Evolutionary conservation across 192 early-diverging fungal species (phyloP).

Genomic region (Pilobolus umbonatus): DNA sequence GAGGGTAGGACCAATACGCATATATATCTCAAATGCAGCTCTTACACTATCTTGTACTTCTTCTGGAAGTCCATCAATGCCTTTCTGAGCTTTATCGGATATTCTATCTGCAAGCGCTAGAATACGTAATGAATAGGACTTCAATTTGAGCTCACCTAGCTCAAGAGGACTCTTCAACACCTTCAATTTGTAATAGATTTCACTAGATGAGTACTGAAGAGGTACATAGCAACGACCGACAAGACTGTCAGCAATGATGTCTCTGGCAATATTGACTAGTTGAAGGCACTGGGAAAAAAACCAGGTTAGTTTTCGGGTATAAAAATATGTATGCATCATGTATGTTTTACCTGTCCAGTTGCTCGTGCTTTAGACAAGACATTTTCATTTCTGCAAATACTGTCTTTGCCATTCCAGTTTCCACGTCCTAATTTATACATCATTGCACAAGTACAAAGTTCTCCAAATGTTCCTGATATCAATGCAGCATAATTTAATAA

Average conservation of each 20-base stretch:
- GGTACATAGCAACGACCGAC: conserved; percentile 43
- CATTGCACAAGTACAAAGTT: conserved; percentile 33
- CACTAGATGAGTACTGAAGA: conserved; percentile 23
- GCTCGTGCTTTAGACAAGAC: conserved; percentile 25
- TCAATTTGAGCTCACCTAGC: conserved; percentile 11
- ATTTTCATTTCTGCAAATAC: conserved; percentile 9
- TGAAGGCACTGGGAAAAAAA: conserved; percentile 31
- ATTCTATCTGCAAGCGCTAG: conserved; percentile 27
- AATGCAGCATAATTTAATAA: conserved; percentile 28
- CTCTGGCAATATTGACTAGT: conserved; percentile 51
- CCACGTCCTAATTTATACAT: conserved; percentile 34
- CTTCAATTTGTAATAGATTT: conserved; percentile 10
- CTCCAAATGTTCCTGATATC: conserved; percentile 35
- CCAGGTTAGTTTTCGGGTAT: background rate
- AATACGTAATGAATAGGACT: conserved; percentile 24
- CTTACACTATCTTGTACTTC: conserved; percentile 34
- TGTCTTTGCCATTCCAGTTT: conserved; percentile 22
- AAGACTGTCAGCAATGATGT: conserved; percentile 39
- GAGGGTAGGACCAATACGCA: conserved; percentile 37
- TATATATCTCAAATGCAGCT: conserved; percentile 44
- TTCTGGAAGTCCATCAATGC: conserved; percentile 36
- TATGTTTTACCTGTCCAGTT: conserved; percentile 32
- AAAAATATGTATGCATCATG: background rate
- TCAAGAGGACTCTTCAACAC: background rate
- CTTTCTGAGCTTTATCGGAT: conserved; percentile 19